Conservation (phyloP, 2,329 filamentous ascomycete species). For the Albophoma yamanashiensis region DNA sequence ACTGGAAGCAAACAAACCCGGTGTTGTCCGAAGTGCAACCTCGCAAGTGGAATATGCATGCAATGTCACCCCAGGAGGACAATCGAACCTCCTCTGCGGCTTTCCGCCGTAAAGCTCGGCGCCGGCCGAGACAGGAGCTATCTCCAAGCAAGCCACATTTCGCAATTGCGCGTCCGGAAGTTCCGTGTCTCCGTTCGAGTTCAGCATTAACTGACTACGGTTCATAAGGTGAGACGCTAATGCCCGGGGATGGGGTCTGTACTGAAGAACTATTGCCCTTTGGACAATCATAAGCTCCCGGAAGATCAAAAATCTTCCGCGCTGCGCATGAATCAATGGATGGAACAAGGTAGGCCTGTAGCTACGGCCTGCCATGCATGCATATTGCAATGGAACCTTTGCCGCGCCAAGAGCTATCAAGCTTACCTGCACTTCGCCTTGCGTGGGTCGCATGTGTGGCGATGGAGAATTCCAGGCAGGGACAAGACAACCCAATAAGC, state of each 20-base stretch:
- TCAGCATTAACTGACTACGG: neutral
- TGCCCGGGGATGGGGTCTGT: neutral
- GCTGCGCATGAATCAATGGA: neutral
- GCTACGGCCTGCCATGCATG: neutral
- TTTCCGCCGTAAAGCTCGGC: neutral
- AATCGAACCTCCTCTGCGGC: neutral
- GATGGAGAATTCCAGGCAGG: neutral
- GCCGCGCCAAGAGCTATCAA: neutral
- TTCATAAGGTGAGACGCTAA: neutral
- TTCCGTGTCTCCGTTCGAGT: neutral
- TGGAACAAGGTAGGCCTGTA: neutral
- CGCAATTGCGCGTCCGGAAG: neutral
- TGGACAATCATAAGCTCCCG: neutral
- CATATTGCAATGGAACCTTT: neutral
- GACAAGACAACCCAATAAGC: neutral
- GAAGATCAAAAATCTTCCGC: neutral
- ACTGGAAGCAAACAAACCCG: neutral
- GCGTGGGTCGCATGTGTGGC: neutral
- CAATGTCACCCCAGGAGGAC: neutral
- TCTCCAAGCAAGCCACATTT: neutral
- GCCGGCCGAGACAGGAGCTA: no score
- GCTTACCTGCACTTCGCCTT: neutral
- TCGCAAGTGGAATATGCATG: slow-evolving; percentile 3
- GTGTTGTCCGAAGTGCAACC: neutral
- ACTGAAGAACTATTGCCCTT: no score